Evolutionary conservation across 2,329 filamentous ascomycete genomes (phyloP).

Genomic region (Zymoseptoria tritici): DNA sequence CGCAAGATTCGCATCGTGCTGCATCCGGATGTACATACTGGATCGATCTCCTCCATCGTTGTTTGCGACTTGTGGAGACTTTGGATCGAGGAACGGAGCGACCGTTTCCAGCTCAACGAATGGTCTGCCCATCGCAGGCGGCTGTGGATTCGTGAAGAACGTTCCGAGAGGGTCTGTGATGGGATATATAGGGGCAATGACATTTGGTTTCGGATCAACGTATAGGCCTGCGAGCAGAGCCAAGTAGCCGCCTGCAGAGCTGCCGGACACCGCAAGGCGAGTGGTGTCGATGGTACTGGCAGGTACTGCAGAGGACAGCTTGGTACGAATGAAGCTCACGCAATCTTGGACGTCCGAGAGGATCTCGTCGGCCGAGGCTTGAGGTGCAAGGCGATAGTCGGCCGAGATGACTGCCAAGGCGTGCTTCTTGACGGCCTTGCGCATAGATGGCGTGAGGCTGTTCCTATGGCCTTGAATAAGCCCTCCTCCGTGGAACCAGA

Average conservation of each 20-base stretch:
- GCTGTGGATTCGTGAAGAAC: conserved; percentile 26
- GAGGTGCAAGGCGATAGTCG: conserved; percentile 29
- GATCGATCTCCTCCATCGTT: conserved; percentile 12
- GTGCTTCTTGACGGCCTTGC: conserved; percentile 18
- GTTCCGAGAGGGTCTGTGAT: conserved; percentile 28
- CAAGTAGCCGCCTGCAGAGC: conserved; percentile 27
- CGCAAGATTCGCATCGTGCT: conserved; percentile 22
- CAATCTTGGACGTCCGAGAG: conserved; percentile 25
- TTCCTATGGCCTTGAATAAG: conserved; percentile 25
- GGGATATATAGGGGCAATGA: conserved; percentile 27
- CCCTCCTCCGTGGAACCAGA: conserved; percentile 25
- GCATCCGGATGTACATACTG: conserved; percentile 24
- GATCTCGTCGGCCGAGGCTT: conserved; percentile 26
- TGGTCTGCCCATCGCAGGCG: conserved; percentile 14
- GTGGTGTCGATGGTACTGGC: conserved; percentile 13
- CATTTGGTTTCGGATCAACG: conserved; percentile 26
- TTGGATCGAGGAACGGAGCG: conserved; percentile 18
- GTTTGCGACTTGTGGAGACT: conserved; percentile 19
- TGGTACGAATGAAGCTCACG: conserved; percentile 22
- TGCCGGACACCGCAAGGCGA: conserved; percentile 24
- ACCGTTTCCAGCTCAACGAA: conserved; percentile 12
- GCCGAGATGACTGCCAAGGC: conserved; percentile 24
- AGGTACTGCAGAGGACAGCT: conserved; percentile 12
- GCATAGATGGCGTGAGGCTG: conserved; percentile 22
- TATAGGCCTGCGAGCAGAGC: conserved; percentile 26